phyloP scores from a whole-genome alignment of 2,329 filamentous ascomycete species.

The Fusarium euwallaceae region DNA sequence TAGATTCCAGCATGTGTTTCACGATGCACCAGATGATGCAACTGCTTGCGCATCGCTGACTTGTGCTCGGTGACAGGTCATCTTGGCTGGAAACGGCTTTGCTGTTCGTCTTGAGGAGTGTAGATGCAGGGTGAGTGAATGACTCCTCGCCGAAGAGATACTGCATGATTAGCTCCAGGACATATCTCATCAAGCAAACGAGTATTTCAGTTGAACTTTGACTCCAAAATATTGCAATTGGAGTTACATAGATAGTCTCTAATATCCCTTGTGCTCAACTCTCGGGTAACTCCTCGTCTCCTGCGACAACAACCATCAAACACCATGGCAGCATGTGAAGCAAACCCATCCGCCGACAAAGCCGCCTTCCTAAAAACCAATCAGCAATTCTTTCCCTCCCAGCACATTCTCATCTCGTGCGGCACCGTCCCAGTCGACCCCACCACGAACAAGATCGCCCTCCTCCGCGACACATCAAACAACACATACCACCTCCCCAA shows the following conservation, averaged over 20 bases:
- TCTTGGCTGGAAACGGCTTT: not conserved
- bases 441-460: constrained; percentile 52
- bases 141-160: not conserved
- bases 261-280: not conserved
- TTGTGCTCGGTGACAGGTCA: not conserved
- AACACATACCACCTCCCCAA: not conserved
- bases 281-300: not conserved
- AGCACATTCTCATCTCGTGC: constrained; percentile 60
- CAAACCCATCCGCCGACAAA: not conserved
- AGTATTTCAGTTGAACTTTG: not conserved
- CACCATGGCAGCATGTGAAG: not conserved
- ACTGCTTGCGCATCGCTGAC: not conserved
- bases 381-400: constrained; percentile 54
- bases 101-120: not conserved
- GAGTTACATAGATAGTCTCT: not conserved
- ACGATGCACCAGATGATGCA: constrained; percentile 1
- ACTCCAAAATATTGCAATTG: not conserved
- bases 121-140: not conserved
- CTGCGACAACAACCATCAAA: not conserved
- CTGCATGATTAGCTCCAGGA: not conserved
- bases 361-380: not conserved
- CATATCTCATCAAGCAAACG: not conserved
- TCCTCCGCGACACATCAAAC: constrained; percentile 56
- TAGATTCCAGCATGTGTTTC: constrained; percentile 19
- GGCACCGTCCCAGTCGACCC: constrained; percentile 61